Evolutionary conservation across 768 basidiomycete genomes (phyloP).

Genomic region (Tricholoma furcatifolium): DNA sequence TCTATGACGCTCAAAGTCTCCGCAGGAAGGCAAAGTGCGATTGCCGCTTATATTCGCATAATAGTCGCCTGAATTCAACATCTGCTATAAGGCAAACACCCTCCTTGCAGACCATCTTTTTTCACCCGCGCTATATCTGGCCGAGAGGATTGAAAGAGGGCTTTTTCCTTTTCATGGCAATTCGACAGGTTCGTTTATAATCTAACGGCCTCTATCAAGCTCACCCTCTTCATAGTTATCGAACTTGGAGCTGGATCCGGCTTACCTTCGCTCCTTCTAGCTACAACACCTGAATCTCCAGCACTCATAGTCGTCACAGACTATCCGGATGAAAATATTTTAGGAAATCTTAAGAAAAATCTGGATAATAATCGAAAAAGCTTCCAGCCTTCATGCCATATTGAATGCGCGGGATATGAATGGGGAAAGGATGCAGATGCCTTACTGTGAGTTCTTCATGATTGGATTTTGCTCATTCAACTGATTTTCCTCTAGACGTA

Average conservation of each 20-base stretch:
- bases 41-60: conserved; percentile 5
- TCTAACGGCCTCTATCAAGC: background rate
- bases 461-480: background rate
- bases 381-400: conserved; percentile 36
- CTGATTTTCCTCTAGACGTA: conserved; percentile 9
- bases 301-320: conserved; percentile 62
- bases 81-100: conserved; percentile 54
- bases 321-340: conserved; percentile 62
- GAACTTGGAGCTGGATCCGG: conserved; percentile 73
- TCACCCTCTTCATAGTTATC: conserved; percentile 42
- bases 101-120: conserved; percentile 74
- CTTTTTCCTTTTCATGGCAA: conserved; percentile 39
- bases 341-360: conserved; percentile 56
- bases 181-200: conserved; percentile 34
- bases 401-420: conserved; percentile 53
- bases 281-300: conserved; percentile 44
- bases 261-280: conserved; percentile 61
- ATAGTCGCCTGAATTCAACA: conserved; percentile 9
- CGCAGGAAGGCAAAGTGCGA: conserved; percentile 61
- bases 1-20: background rate
- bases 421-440: conserved; percentile 56
- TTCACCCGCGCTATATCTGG: conserved; percentile 65
- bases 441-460: conserved; percentile 43
- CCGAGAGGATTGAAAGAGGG: conserved; percentile 61
- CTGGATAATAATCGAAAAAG: conserved; percentile 45